A percentile compares a stretch with the other conserved stretches of the same genome.
These are phyloP conservation scores for Aaosphaeria pasadenensis DNA, from an alignment of 2,329 filamentous ascomycete genomes.

Conservation along the genomic window DNA sequence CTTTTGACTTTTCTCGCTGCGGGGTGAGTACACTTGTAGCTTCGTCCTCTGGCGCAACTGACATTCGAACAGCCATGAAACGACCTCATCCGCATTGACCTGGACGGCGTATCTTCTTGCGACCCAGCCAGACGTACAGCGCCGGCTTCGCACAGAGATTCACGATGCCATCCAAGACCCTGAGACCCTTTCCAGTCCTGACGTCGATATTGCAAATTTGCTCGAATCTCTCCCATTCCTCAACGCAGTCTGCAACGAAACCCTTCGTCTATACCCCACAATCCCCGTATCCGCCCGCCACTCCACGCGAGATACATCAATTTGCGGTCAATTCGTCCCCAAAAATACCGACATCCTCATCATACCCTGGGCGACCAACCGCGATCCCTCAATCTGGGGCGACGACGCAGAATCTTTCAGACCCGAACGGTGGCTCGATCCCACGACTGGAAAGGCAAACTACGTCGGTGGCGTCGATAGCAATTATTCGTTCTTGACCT, in stretches of 20 bases:
- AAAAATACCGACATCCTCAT: conserved; percentile 38
- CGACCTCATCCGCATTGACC: conserved; percentile 71
- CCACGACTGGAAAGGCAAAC: conserved; percentile 33
- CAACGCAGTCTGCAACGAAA: conserved; percentile 46
- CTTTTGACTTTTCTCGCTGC: conserved; percentile 56
- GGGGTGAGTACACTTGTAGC: conserved; percentile 40
- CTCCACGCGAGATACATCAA: conserved; percentile 28
- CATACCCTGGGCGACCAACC: conserved; percentile 43
- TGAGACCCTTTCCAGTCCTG: conserved; percentile 11
- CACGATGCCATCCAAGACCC: conserved; percentile 56
- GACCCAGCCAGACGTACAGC: conserved; percentile 63
- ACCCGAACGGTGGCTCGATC: conserved; percentile 47
- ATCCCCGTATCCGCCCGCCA: conserved; percentile 33
- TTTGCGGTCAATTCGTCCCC: conserved; percentile 37
- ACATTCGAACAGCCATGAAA: conserved; percentile 59
- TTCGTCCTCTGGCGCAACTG: background rate
- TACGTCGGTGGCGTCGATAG: conserved; percentile 38
- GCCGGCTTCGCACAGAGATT: conserved; percentile 66
- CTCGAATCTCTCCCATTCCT: conserved; percentile 46
- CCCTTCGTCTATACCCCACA: conserved; percentile 37
- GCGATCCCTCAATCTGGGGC: conserved; percentile 43
- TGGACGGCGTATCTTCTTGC: conserved; percentile 73
- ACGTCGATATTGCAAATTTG: conserved; percentile 29
- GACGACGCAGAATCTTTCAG: conserved; percentile 39
- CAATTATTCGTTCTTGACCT: conserved; percentile 42